A percentile compares a stretch with the other conserved stretches of the same genome.
These are phyloP conservation scores for Symmetrospora coprosmae DNA, from an alignment of 768 basidiomycete species.

Conservation along the genomic window DNA sequence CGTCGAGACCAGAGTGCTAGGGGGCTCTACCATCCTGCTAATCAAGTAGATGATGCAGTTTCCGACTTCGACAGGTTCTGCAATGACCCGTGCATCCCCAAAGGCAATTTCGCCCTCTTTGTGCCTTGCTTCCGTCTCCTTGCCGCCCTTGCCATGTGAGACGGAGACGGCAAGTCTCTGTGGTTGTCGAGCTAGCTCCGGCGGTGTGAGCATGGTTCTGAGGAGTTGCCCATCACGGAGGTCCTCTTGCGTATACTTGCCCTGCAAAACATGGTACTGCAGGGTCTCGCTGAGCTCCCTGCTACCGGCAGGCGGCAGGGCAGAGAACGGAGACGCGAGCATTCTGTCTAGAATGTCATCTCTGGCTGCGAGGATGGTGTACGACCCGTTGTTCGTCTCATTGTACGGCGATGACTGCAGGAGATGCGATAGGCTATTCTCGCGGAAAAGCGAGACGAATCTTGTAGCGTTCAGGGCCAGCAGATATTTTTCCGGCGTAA, in stretches of 20 bases:
- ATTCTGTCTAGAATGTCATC: slow-evolving; percentile 56
- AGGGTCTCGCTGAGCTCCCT: slow-evolving; percentile 58
- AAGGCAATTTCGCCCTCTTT: slow-evolving; percentile 52
- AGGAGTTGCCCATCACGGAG: slow-evolving; percentile 60
- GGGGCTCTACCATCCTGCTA: slow-evolving; percentile 66
- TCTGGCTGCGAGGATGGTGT: slow-evolving; percentile 80
- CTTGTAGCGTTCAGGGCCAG: slow-evolving; percentile 78
- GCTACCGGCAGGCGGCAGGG: slow-evolving; percentile 51
- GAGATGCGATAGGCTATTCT: slow-evolving; percentile 51
- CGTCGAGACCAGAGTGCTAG: slow-evolving; percentile 62
- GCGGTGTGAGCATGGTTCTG: slow-evolving; percentile 61
- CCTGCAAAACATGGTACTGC: slow-evolving; percentile 82
- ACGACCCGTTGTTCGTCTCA: slow-evolving; percentile 37
- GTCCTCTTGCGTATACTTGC: slow-evolving; percentile 56
- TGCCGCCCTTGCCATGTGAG: slow-evolving; percentile 36
- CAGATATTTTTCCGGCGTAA: slow-evolving; percentile 90
- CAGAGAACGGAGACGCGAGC: slow-evolving; percentile 3
- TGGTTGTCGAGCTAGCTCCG: slow-evolving; percentile 46
- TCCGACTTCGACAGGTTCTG: slow-evolving; percentile 62
- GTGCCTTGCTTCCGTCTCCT: slow-evolving; percentile 29
- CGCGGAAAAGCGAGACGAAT: slow-evolving; percentile 77
- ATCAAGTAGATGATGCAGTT: slow-evolving; percentile 79
- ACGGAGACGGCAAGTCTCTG: slow-evolving; percentile 38
- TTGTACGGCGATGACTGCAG: slow-evolving; percentile 42
- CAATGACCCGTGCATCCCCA: slow-evolving; percentile 65